Evolutionary conservation across 108 stramenopile species (phyloP).

Genomic region (Parietichytrium sp.): DNA sequence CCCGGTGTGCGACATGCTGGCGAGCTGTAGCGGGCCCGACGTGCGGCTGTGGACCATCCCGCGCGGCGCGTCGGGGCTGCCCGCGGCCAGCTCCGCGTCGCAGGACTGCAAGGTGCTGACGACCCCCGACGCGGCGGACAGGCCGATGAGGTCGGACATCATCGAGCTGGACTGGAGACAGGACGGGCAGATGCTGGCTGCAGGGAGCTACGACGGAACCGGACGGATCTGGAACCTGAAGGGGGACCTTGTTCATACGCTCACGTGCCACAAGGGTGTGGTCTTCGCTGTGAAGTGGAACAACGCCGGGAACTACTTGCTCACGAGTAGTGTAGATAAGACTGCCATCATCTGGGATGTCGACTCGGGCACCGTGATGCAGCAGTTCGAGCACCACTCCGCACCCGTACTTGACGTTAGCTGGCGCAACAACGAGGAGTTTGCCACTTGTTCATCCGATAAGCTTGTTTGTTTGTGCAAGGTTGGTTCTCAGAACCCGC

Average conservation of each 20-base stretch:
- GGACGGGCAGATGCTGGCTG: slow-evolving; percentile 39
- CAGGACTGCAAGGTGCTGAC: background rate
- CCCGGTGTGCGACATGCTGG: slow-evolving; percentile 16
- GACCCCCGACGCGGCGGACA: background rate
- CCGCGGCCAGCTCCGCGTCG: background rate
- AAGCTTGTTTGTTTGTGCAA: slow-evolving; percentile 28
- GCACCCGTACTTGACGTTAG: slow-evolving; percentile 46
- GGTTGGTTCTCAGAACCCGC: background rate
- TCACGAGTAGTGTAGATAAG: slow-evolving; percentile 39
- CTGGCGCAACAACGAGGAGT: slow-evolving; percentile 43
- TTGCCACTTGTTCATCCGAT: slow-evolving; percentile 47
- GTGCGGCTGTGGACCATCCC: slow-evolving; percentile 17
- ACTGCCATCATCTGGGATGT: slow-evolving; percentile 41
- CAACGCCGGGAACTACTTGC: background rate
- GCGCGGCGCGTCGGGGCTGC: slow-evolving; percentile 18
- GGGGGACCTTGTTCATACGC: background rate
- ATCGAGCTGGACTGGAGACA: slow-evolving; percentile 37
- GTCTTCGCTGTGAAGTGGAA: slow-evolving; percentile 41
- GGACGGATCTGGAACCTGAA: slow-evolving; percentile 42
- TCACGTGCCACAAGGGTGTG: slow-evolving; percentile 23
- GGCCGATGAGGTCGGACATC: background rate
- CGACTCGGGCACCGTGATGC: background rate
- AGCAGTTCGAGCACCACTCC: background rate
- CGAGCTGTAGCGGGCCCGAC: slow-evolving; percentile 30
- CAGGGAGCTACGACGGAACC: slow-evolving; percentile 43